Evolutionary conservation across 1,284 basidiomycete genomes (phyloP).

Genomic region (Microbotryum violaceum): DNA sequence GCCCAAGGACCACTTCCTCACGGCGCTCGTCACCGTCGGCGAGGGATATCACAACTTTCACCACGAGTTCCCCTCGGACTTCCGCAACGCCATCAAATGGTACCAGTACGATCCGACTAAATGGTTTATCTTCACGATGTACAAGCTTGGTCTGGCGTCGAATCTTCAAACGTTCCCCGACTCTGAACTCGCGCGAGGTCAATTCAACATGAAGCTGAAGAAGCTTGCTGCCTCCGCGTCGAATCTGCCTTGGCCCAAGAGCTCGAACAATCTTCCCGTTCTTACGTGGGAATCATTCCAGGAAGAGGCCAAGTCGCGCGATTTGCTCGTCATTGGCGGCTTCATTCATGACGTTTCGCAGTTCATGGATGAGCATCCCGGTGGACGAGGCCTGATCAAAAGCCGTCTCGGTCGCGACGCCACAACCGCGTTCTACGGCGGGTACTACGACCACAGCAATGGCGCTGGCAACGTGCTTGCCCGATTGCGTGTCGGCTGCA

Average conservation of each 20-base stretch:
- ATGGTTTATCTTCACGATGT: conserved; percentile 74
- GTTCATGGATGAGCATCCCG: conserved; percentile 88
- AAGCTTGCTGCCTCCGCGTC: conserved; percentile 64
- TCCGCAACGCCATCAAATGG: conserved; percentile 86
- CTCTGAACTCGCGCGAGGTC: conserved; percentile 85
- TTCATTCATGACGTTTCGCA: conserved; percentile 82
- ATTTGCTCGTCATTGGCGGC: conserved; percentile 72
- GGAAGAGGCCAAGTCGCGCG: conserved; percentile 64
- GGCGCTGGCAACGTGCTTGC: conserved; percentile 77
- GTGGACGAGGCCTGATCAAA: conserved; percentile 58
- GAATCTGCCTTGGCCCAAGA: conserved; percentile 65
- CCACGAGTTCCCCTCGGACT: conserved; percentile 51
- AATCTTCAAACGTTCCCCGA: conserved; percentile 89
- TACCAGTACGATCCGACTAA: conserved; percentile 59
- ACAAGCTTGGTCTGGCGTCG: conserved; percentile 63
- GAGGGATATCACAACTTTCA: conserved; percentile 92
- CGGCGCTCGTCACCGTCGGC: conserved; percentile 77
- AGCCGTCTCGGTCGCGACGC: conserved; percentile 70
- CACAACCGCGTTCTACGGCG: conserved; percentile 87
- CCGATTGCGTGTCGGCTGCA: conserved; percentile 82
- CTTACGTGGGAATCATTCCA: conserved; percentile 80
- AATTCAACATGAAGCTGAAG: conserved; percentile 87
- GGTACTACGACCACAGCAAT: conserved; percentile 75
- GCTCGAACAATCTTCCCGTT: conserved; percentile 62
- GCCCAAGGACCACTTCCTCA: conserved; percentile 51